Evolutionary conservation across 1,284 basidiomycete species (phyloP).

Genomic region (Jaminaea rosea): DNA sequence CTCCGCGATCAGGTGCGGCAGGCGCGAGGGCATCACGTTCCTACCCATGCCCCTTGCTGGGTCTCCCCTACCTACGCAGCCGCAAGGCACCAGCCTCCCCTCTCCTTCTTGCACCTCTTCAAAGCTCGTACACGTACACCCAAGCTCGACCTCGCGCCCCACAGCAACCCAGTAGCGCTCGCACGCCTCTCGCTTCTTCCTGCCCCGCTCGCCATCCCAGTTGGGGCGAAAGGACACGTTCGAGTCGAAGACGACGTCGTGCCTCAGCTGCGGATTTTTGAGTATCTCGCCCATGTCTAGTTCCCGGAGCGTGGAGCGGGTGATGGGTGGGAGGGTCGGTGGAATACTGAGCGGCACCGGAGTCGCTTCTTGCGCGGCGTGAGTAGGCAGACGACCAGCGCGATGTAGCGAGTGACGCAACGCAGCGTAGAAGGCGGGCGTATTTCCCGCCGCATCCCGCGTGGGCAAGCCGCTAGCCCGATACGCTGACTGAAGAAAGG

Average conservation of each 20-base stretch:
- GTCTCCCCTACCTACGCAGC: constrained; percentile 15
- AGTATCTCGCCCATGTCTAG: constrained; percentile 77
- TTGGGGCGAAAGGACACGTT: constrained; percentile 48
- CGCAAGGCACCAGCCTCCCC: constrained; percentile 43
- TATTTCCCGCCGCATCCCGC: neutral
- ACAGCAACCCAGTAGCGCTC: constrained; percentile 81
- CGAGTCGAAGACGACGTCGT: constrained; percentile 73
- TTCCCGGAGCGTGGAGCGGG: constrained; percentile 70
- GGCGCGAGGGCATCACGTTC: constrained; percentile 56
- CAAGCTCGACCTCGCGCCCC: constrained; percentile 64
- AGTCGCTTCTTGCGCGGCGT: neutral
- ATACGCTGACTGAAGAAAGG: neutral
- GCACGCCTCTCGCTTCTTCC: constrained; percentile 63
- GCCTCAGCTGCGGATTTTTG: constrained; percentile 78
- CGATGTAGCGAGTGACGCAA: too few relatives aligned
- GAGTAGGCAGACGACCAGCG: neutral
- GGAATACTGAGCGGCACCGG: constrained; percentile 47
- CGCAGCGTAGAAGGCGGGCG: neutral
- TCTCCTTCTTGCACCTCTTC: too few relatives aligned
- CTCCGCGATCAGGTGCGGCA: constrained; percentile 64
- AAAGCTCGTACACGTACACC: constrained; percentile 76
- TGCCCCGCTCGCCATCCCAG: constrained; percentile 51
- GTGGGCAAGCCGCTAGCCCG: neutral
- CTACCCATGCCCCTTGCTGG: neutral
- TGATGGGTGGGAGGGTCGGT: constrained; percentile 66